Evolutionary conservation across 1,139 yeast genomes (phyloP).

Genomic region (Suhomyces taliae): DNA sequence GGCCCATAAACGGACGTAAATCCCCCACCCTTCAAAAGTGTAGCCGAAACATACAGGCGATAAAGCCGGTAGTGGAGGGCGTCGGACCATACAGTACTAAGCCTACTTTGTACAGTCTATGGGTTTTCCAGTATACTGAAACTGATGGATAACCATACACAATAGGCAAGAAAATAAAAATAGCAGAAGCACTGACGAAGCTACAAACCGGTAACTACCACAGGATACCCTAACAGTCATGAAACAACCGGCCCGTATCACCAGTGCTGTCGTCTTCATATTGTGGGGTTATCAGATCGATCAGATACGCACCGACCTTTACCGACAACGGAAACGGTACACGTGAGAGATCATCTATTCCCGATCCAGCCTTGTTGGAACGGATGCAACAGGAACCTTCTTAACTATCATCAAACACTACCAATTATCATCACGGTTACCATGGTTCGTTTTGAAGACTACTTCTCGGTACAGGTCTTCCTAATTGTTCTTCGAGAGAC

Average conservation of each 20-base stretch:
- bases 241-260: not conserved
- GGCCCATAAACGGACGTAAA: too few relatives aligned
- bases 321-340: constrained; percentile 1
- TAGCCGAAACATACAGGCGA: too few relatives aligned
- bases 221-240: not conserved
- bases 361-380: not conserved
- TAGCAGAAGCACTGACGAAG: too few relatives aligned
- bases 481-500: constrained; percentile 48
- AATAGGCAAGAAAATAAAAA: too few relatives aligned
- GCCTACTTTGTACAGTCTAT: too few relatives aligned
- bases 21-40: too few relatives aligned
- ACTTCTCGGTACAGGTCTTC: constrained; percentile 47
- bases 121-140: too few relatives aligned
- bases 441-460: constrained; percentile 30
- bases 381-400: not conserved
- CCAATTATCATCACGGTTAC: not conserved
- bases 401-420: not conserved
- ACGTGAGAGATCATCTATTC: not conserved
- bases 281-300: constrained; percentile 3
- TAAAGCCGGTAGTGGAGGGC: too few relatives aligned
- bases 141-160: too few relatives aligned
- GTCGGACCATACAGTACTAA: too few relatives aligned
- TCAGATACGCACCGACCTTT: constrained; percentile 1
- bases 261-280: too few relatives aligned
- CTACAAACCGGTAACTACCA: not conserved